phyloP scores from a whole-genome alignment of 768 basidiomycete genomes.

The Terana coerulea region DNA sequence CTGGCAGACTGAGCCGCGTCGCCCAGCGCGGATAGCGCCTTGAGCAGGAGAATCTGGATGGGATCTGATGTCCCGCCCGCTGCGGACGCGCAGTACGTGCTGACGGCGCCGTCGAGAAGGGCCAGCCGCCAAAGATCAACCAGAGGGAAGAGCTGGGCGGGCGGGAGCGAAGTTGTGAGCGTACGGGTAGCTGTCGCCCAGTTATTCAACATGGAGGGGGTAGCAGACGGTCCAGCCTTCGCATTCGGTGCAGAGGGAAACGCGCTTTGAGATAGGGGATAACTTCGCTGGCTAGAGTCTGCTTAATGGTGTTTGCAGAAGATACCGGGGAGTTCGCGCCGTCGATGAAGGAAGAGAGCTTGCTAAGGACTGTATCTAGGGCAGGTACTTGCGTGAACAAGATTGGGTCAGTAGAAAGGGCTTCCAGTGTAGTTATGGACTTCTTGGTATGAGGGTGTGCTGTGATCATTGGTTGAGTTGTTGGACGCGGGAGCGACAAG shows the following conservation, averaged over 20 bases:
- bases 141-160: conserved; percentile 69
- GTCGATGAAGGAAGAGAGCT: conserved; percentile 63
- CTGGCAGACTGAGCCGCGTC: conserved; percentile 22
- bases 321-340: conserved; percentile 28
- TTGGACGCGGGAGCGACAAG: conserved; percentile 28
- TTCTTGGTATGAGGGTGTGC: conserved; percentile 74
- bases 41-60: conserved; percentile 42
- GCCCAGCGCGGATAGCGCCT: conserved; percentile 34
- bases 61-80: conserved; percentile 34
- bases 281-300: conserved; percentile 44
- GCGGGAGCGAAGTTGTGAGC: conserved; percentile 43
- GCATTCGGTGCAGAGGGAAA: conserved; percentile 30
- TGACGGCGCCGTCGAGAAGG: conserved; percentile 58
- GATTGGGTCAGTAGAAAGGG: conserved; percentile 70
- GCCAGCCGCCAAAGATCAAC: conserved; percentile 82
- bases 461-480: conserved; percentile 24
- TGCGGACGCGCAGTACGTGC: conserved; percentile 43
- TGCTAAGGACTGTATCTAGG: conserved; percentile 57
- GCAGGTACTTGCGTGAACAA: conserved; percentile 70
- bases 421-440: conserved; percentile 53
- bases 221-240: conserved; percentile 27
- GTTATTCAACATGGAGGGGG: conserved; percentile 35
- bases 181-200: conserved; percentile 48
- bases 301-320: conserved; percentile 38
- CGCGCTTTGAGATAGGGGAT: conserved; percentile 64